Conservation (phyloP, 257 asterid species). For the Gentiana dahurica region DNA sequence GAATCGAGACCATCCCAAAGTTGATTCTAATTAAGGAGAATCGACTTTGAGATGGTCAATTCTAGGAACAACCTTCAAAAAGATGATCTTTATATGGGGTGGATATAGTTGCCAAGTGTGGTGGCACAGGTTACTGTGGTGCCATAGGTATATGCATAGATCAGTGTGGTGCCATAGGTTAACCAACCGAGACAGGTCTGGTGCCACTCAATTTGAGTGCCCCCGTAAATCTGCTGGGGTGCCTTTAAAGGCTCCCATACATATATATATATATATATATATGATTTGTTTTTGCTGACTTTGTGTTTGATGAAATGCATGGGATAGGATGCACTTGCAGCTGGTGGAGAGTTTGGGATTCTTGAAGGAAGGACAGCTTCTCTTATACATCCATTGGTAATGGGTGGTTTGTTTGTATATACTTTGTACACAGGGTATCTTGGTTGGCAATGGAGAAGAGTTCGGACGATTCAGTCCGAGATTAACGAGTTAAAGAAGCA, state of each 20-base stretch:
- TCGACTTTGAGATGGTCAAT: not conserved
- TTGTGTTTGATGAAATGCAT: not conserved
- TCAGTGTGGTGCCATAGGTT: too few species aligned
- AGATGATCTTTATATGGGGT: too few species aligned
- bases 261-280: not conserved
- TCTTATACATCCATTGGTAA: conserved; percentile 68
- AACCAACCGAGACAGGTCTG: too few species aligned
- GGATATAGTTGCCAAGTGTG: too few species aligned
- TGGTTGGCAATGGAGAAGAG: conserved; percentile 99
- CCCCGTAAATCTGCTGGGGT: not conserved
- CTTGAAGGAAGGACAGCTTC: conserved; percentile 80
- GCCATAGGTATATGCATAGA: too few species aligned
- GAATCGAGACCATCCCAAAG: too few species aligned
- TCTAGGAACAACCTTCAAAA: too few species aligned
- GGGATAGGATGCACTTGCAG: conserved; percentile 67
- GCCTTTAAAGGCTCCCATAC: not conserved
- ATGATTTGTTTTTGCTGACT: not conserved
- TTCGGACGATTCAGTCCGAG: conserved; percentile 70
- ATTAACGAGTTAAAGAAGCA: conserved; percentile 72
- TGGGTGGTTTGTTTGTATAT: conserved; percentile 60
- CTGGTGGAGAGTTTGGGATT: conserved; percentile 74
- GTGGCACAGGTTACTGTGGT: too few species aligned
- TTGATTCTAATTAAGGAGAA: too few species aligned
- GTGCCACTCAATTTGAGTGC: too few species aligned
- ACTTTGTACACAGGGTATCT: conserved; percentile 85